Evolutionary conservation across 495 filamentous ascomycete species (phyloP), one percentile per base, ranked within the genome.

Genomic region (Penicillium pancosmium): DNA sequence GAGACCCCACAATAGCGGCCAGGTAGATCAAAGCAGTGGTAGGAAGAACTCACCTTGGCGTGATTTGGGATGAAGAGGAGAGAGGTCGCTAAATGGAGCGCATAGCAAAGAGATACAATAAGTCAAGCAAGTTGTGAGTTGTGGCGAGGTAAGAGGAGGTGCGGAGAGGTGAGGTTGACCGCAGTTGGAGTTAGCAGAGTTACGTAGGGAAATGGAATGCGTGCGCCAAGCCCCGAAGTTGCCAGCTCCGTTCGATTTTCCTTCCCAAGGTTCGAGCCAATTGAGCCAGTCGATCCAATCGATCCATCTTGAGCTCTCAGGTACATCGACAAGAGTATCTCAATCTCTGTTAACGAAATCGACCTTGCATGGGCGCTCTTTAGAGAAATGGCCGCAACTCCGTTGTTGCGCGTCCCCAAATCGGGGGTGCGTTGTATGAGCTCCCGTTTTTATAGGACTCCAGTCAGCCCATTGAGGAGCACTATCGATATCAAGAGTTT

Each of bases 381-480:
- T 21, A n/a, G 41, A 19, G 63, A 40, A 53, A 77, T 78, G 74
- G 73, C 67, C 40, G 65, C 68, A 55, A 64, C 71, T 67, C 69
- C 64, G n/a, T 66, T 76, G 55, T 64, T 72, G 55, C 75, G 73
- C 65, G 59, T 66, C 62, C 69, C 70, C 50, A 54, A 58, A 18
- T 62, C 60, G 54, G 71, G 67, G 47, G 59, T 65, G 66, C 69
- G 70, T 53, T 62, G 56, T 58, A 62, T 70, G 52, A 50, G 57
- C 43, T 62, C 56, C 11, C 54, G 36, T 44, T 50, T 61, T 31
- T 68, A 62, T 64, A 70, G 27, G 55, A 60, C 51, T 2, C 52
- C 25, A 13, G 25, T 47, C 54, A 58, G 48, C 54, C 36, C 56
- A 19, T 31, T 56, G 10, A 62, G 55, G 55, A 60, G 57, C 40